Evolutionary conservation across 805 yeast species (phyloP).

Genomic region (Wickerhamiella siamensis): DNA sequence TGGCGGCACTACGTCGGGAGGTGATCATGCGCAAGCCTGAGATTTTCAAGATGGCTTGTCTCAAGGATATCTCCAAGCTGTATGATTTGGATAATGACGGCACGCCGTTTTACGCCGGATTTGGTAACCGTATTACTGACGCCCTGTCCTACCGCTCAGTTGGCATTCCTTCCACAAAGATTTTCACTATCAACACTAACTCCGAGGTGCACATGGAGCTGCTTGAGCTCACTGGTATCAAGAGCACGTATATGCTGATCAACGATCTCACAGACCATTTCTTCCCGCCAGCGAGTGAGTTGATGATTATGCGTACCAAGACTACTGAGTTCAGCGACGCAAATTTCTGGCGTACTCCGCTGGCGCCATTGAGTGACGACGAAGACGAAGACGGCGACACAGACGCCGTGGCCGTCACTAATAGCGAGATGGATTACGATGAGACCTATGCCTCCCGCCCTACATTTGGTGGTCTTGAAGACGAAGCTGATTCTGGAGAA

Average conservation of each 20-base stretch:
- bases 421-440: conserved; percentile 23
- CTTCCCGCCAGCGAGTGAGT: conserved; percentile 63
- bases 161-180: conserved; percentile 83
- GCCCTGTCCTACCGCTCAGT: conserved; percentile 90
- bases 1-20: conserved; percentile 86
- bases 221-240: conserved; percentile 84
- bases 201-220: conserved; percentile 97
- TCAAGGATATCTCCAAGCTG: conserved; percentile 66
- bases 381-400: conserved; percentile 11
- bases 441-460: conserved; percentile 18
- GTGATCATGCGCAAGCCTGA: conserved; percentile 91
- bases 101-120: conserved; percentile 93
- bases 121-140: conserved; percentile 92
- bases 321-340: conserved; percentile 58
- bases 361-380: conserved; percentile 33
- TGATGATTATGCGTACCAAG: conserved; percentile 22
- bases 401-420: conserved; percentile 12
- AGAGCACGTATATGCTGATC: conserved; percentile 72
- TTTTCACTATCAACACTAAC: conserved; percentile 88
- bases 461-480: conserved; percentile 19
- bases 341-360: conserved; percentile 82
- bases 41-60: conserved; percentile 96
- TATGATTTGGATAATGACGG: conserved; percentile 36
- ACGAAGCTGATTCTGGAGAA: conserved; percentile 22
- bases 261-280: conserved; percentile 93